phyloP scores from a whole-genome alignment of 1,284 basidiomycete species.

The Lentinula novae-zelandiae region DNA sequence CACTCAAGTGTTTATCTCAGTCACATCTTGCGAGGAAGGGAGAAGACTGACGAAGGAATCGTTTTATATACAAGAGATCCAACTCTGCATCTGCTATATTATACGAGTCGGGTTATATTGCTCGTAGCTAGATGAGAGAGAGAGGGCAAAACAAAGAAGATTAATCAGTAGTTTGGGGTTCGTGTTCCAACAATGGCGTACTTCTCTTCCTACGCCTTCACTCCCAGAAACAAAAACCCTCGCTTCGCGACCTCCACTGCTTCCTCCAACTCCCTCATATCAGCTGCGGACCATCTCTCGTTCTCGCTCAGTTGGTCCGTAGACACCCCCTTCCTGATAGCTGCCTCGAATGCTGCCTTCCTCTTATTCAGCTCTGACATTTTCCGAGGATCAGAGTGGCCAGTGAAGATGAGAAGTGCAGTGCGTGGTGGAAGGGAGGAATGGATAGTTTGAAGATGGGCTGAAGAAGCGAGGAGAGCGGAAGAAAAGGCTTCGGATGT shows the following conservation, averaged over 20 bases:
- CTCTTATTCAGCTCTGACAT: slow-evolving; percentile 71
- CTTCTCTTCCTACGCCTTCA: slow-evolving; percentile 40
- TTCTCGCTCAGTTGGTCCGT: slow-evolving; percentile 43
- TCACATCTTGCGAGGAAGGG: too few species aligned
- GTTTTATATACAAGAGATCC: too few species aligned
- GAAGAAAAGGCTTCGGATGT: slow-evolving; percentile 32
- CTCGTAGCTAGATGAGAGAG: too few species aligned
- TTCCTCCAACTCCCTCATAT: slow-evolving; percentile 76
- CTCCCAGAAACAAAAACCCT: slow-evolving; percentile 79
- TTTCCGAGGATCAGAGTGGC: slow-evolving; percentile 79
- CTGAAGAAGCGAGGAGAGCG: slow-evolving; percentile 50
- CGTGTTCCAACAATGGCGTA: too few species aligned
- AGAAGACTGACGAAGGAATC: too few species aligned
- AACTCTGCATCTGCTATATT: too few species aligned
- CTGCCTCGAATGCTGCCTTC: slow-evolving; percentile 70
- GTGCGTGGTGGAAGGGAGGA: slow-evolving; percentile 70
- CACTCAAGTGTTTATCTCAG: too few species aligned
- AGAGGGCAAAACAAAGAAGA: too few species aligned
- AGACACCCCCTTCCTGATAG: slow-evolving; percentile 54
- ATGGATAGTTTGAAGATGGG: slow-evolving; percentile 60
- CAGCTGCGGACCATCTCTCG: slow-evolving; percentile 66
- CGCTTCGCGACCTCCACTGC: slow-evolving; percentile 74
- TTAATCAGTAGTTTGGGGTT: too few species aligned
- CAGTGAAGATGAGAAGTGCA: slow-evolving; percentile 81
- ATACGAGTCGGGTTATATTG: too few species aligned